Conservation (phyloP, 805 yeast species). For the Millerozyma miso region DNA sequence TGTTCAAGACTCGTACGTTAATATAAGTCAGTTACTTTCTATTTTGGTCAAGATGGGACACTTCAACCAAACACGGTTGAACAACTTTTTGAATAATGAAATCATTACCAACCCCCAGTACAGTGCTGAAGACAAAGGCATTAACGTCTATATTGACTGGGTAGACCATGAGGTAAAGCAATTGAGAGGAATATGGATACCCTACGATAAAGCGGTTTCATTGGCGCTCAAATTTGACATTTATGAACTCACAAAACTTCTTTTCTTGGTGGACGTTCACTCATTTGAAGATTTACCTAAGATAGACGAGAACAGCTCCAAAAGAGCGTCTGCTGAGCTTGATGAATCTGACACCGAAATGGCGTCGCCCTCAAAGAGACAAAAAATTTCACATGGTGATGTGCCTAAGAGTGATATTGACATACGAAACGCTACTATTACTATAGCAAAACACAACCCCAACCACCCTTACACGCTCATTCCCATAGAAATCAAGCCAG, state of each 20-base stretch:
- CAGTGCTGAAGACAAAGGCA: conserved; percentile 14
- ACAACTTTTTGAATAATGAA: conserved; percentile 29
- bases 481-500: conserved; percentile 18
- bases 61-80: conserved; percentile 22
- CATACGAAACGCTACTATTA: conserved; percentile 2
- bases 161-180: conserved; percentile 21
- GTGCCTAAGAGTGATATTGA: conserved; percentile 1
- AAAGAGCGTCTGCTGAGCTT: conserved; percentile 13
- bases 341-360: conserved; percentile 11
- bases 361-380: conserved; percentile 29
- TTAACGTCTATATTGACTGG: conserved; percentile 24
- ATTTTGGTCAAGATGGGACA: conserved; percentile 26
- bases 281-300: conserved; percentile 37
- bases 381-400: conserved; percentile 11
- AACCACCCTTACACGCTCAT: conserved; percentile 36
- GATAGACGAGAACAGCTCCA: conserved; percentile 6
- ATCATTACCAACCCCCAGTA: conserved; percentile 30
- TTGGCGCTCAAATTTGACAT: conserved; percentile 37
- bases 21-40: conserved; percentile 34
- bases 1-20: conserved; percentile 40
- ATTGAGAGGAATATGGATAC: conserved; percentile 38
- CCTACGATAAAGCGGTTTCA: conserved; percentile 40
- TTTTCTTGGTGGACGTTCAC: conserved; percentile 42
- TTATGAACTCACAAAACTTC: conserved; percentile 31
- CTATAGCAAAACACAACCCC: conserved; percentile 15